Conservation (phyloP, 805 yeast species). For the Brettanomyces anomalus region DNA sequence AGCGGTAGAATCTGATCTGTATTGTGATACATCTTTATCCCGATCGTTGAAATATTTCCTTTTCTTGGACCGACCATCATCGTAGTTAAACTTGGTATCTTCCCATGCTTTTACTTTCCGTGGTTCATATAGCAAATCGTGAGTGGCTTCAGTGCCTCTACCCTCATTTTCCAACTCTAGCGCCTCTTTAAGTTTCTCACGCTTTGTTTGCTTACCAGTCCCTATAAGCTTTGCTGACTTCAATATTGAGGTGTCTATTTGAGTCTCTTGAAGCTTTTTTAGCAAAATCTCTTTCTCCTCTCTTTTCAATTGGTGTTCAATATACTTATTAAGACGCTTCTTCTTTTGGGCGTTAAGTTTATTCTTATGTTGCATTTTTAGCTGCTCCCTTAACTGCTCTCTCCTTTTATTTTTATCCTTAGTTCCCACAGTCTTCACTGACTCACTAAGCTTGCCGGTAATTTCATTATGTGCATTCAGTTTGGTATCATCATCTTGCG, state of each 20-base stretch:
- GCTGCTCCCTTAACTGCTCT: slow-evolving; percentile 49
- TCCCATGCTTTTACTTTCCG: slow-evolving; percentile 56
- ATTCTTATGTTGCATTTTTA: slow-evolving; percentile 52
- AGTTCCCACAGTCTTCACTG: slow-evolving; percentile 19
- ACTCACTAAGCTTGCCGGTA: neutral
- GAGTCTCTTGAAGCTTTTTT: slow-evolving; percentile 58
- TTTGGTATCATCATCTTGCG: neutral
- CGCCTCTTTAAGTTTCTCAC: slow-evolving; percentile 69
- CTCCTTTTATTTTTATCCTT: slow-evolving; percentile 56
- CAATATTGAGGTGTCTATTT: slow-evolving; percentile 61
- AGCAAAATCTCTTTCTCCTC: slow-evolving; percentile 78
- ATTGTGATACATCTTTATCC: neutral
- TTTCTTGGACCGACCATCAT: slow-evolving; percentile 15
- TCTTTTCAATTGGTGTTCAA: slow-evolving; percentile 79
- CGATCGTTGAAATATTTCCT: neutral
- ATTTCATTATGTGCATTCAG: neutral
- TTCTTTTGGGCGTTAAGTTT: slow-evolving; percentile 65
- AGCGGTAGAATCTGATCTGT: neutral
- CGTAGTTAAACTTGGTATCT: slow-evolving; percentile 24
- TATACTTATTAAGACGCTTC: slow-evolving; percentile 81
- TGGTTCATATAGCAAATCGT: slow-evolving; percentile 61
- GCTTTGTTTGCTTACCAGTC: slow-evolving; percentile 54
- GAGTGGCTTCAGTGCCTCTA: slow-evolving; percentile 51
- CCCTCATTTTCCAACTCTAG: slow-evolving; percentile 65
- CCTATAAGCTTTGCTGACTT: slow-evolving; percentile 76